These are phyloP conservation scores for Nevesoporus exiguus DNA, from an alignment of 768 basidiomycete species.

Conservation along the genomic window DNA sequence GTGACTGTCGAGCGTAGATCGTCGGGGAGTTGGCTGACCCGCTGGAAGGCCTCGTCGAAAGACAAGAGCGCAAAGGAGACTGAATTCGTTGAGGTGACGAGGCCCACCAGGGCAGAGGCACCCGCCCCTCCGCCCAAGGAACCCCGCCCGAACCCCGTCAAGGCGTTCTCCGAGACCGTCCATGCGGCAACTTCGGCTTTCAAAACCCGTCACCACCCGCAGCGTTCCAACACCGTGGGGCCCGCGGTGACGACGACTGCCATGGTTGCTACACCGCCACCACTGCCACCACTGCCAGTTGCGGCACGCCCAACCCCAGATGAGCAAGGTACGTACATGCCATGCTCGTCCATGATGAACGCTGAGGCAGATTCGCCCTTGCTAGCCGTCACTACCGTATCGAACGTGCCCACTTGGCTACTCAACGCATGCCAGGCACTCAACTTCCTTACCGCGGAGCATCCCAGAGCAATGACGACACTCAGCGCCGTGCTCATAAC, in stretches of 20 bases:
- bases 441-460: slow-evolving; percentile 69
- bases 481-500: slow-evolving; percentile 77
- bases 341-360: background rate
- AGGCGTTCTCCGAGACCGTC: slow-evolving; percentile 33
- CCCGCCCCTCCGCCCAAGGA: slow-evolving; percentile 30
- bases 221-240: slow-evolving; percentile 30
- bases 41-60: slow-evolving; percentile 43
- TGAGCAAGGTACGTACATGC: slow-evolving; percentile 17
- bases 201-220: slow-evolving; percentile 26
- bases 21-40: slow-evolving; percentile 48
- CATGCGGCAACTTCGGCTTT: slow-evolving; percentile 28
- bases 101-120: slow-evolving; percentile 15
- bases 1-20: slow-evolving; percentile 54
- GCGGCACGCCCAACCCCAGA: slow-evolving; percentile 9
- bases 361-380: background rate
- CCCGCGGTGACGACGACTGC: slow-evolving; percentile 18
- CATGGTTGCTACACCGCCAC: slow-evolving; percentile 6
- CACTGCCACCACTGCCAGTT: slow-evolving; percentile 20
- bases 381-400: slow-evolving; percentile 40
- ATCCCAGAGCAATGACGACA: slow-evolving; percentile 72
- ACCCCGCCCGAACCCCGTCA: slow-evolving; percentile 33
- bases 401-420: slow-evolving; percentile 71
- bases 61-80: slow-evolving; percentile 32
- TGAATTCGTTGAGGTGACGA: slow-evolving; percentile 32
- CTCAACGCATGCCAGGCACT: slow-evolving; percentile 74